Evolutionary conservation across 139 green algal genomes (phyloP), one percentile per base, ranked within the genome.

Genomic region (Haematococcus lacustris): DNA sequence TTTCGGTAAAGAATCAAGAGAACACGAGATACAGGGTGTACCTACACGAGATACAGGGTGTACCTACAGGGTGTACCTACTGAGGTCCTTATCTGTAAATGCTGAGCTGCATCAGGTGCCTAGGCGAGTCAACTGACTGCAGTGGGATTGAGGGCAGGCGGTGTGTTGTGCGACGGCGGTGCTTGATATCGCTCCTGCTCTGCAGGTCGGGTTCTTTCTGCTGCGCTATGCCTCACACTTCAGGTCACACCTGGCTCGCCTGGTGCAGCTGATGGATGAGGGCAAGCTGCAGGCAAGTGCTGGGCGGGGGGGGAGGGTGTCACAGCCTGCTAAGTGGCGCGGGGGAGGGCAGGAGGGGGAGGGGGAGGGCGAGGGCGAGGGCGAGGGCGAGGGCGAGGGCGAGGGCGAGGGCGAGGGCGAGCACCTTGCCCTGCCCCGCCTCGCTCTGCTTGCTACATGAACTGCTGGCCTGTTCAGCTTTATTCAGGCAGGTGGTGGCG

Each of bases 161-260:
- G 7, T 63, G 53, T 33, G 17, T n/a, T 17, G 7, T 63, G 33
- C 6, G 9, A 63, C 6, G 7, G 7, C 3, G 4, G 17, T 63
- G 6, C 60, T 41, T 40, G n/a, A 21, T 4, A 41, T 23, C 3
- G 26, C 40, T 40, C 40, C 30, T 67, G n/a, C n/a, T 67, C 35
- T n/a, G 28, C 63, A 70, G 34, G 64, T 73, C 1, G 91, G 91
- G 2, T 96, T 96, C 83, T 95, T 96, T 81, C 83, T 96, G 66
- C 76, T 89, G 57, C 73, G 81, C 35, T 86, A 92, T 64, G 74
- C 78, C 0, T 28, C 35, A 5, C 61, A 77, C 6, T 89, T 86
- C 67, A 51, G 43, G 3, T 26, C 71, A 32, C 82, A 89, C 77
- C 75, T 93, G 17, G 32, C 65, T 0, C 59, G 71, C 23, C 81